A percentile compares a stretch with the other conserved stretches of the same genome.
Evolutionary conservation across 2,329 filamentous ascomycete species (phyloP).

Genomic region (Epichloe glyceriae): DNA sequence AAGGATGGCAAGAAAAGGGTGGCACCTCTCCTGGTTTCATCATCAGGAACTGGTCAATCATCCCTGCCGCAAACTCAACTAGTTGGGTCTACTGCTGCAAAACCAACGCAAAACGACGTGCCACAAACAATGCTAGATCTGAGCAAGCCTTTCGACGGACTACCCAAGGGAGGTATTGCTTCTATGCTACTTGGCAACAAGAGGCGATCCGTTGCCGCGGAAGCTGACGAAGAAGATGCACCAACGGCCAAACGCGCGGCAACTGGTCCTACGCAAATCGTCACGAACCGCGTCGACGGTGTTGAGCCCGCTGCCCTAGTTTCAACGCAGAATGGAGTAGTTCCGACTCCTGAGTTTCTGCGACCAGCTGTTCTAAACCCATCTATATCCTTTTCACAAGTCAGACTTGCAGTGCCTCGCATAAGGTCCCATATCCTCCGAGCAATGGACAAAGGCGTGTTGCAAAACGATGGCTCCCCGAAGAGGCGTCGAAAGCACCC

Average conservation of each 20-base stretch:
- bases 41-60: slow-evolving; percentile 73
- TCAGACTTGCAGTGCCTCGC: slow-evolving; percentile 77
- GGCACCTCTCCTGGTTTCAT: slow-evolving; percentile 80
- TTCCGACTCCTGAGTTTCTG: slow-evolving; percentile 68
- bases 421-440: slow-evolving; percentile 72
- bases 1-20: slow-evolving; percentile 97
- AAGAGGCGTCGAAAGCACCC: slow-evolving; percentile 49
- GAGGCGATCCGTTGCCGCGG: slow-evolving; percentile 60
- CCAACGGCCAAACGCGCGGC: slow-evolving; percentile 37
- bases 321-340: slow-evolving; percentile 43
- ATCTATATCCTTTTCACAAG: slow-evolving; percentile 65
- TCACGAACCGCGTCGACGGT: slow-evolving; percentile 66
- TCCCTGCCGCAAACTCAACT: slow-evolving; percentile 82
- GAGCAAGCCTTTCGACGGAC: slow-evolving; percentile 83
- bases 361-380: slow-evolving; percentile 80
- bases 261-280: slow-evolving; percentile 59
- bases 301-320: slow-evolving; percentile 61
- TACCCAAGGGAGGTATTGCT: slow-evolving; percentile 79
- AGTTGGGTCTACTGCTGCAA: slow-evolving; percentile 60
- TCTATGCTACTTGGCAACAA: slow-evolving; percentile 88
- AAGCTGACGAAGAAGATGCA: slow-evolving; percentile 58
- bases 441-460: slow-evolving; percentile 56
- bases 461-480: slow-evolving; percentile 39
- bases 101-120: slow-evolving; percentile 50
- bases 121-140: slow-evolving; percentile 79